A percentile compares a stretch with the other conserved stretches of the same genome.
Evolutionary conservation across 2,329 filamentous ascomycete species (phyloP).

Genomic region (Cladosporium sp.): DNA sequence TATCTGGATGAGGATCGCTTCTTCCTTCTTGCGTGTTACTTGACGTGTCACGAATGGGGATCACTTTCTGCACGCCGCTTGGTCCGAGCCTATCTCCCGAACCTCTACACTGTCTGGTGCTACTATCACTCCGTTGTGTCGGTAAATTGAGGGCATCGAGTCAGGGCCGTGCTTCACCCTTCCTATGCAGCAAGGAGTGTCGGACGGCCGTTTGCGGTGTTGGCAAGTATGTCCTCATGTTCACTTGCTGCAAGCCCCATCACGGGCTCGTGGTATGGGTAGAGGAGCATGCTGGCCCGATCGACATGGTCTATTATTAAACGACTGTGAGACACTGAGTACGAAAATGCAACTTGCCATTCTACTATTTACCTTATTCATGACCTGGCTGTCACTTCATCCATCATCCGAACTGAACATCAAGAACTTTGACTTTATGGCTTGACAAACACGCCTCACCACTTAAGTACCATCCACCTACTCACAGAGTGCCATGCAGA

Average conservation of each 20-base stretch:
- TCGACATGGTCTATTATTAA: background rate
- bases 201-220: background rate
- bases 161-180: background rate
- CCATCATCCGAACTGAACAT: too few relatives aligned
- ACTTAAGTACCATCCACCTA: too few relatives aligned
- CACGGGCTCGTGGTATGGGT: background rate
- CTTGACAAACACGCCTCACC: too few relatives aligned
- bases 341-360: too few relatives aligned
- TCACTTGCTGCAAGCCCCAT: background rate
- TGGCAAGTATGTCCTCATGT: background rate
- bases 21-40: slow-evolving; percentile 1
- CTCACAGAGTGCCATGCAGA: background rate
- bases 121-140: slow-evolving; percentile 6
- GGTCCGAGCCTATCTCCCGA: background rate
- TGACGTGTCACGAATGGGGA: slow-evolving; percentile 3
- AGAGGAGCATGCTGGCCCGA: background rate
- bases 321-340: too few relatives aligned
- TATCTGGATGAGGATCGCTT: too few relatives aligned
- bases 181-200: background rate
- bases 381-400: too few relatives aligned
- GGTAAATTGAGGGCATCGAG: slow-evolving; percentile 6
- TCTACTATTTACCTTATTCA: too few relatives aligned
- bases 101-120: slow-evolving; percentile 5
- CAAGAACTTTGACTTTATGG: too few relatives aligned
- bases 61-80: background rate